Conservation (phyloP, 805 yeast genomes). For the Myxozyma mucilagina region DNA sequence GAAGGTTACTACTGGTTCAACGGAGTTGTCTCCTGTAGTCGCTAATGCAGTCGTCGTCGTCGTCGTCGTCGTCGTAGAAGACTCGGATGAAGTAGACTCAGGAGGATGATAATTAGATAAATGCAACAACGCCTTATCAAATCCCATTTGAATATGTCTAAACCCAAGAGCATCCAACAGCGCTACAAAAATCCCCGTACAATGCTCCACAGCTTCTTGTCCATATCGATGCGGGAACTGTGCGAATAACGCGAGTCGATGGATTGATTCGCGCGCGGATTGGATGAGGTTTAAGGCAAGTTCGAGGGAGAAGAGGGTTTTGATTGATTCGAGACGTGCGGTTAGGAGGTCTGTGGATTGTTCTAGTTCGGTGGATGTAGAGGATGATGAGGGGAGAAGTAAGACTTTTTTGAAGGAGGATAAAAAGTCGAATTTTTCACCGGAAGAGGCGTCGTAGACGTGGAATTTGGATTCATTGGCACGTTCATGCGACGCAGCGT, state of each 20-base stretch:
- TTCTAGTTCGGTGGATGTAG: conserved; percentile 63
- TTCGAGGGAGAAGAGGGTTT: conserved; percentile 76
- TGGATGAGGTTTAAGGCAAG: conserved; percentile 70
- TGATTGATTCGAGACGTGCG: conserved; percentile 72
- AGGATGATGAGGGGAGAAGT: conserved; percentile 40
- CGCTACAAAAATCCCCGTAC: conserved; percentile 67
- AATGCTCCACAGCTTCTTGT: conserved; percentile 46
- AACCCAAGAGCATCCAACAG: conserved; percentile 63
- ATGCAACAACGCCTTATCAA: conserved; percentile 72
- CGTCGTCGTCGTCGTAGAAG: neutral
- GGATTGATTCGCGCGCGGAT: conserved; percentile 64
- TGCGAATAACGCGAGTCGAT: conserved; percentile 54
- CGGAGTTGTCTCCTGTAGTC: no score
- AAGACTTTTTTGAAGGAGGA: conserved; percentile 54
- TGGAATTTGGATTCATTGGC: conserved; percentile 52
- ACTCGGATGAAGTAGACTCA: conserved; percentile 18
- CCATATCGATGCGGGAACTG: conserved; percentile 39
- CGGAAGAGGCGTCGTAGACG: conserved; percentile 48
- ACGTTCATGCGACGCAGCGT: conserved; percentile 47
- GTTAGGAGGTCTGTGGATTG: conserved; percentile 78
- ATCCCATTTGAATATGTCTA: conserved; percentile 81
- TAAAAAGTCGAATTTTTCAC: conserved; percentile 54
- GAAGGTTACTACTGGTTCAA: conserved; percentile 79
- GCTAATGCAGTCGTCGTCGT: no score
- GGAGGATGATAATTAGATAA: conserved; percentile 65